A percentile compares a stretch with the other conserved stretches of the same genome.
phyloP scores from a whole-genome alignment of 2,329 filamentous ascomycete species.

The Cladophialophora bantiana region DNA sequence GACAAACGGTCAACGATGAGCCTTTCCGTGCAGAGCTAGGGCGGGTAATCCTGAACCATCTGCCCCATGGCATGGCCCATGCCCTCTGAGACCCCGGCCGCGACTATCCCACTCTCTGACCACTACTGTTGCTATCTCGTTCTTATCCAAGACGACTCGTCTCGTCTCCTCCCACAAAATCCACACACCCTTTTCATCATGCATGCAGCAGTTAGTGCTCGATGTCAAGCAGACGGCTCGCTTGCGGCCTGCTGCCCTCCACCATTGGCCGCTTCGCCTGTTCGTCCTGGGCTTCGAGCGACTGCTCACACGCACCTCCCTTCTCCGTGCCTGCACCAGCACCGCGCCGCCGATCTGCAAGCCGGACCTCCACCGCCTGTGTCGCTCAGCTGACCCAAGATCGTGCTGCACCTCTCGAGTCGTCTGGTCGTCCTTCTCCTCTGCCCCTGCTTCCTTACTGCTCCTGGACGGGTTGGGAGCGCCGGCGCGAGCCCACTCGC shows the following conservation, averaged over 20 bases:
- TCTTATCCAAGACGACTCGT: constrained; percentile 27
- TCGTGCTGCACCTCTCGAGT: constrained; percentile 19
- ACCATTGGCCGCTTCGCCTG: constrained; percentile 25
- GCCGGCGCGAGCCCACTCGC: constrained; percentile 12
- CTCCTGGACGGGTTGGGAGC: constrained; percentile 19
- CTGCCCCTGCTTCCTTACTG: constrained; percentile 18
- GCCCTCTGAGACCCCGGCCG: constrained; percentile 22
- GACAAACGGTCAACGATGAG: constrained; percentile 7
- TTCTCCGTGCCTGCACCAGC: constrained; percentile 27
- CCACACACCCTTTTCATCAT: constrained; percentile 30
- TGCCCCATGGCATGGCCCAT: constrained; percentile 13
- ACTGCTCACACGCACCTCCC: constrained; percentile 15
- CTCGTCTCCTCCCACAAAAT: constrained; percentile 23
- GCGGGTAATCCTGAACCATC: constrained; percentile 3
- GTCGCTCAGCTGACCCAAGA: constrained; percentile 36
- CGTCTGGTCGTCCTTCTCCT: constrained; percentile 11
- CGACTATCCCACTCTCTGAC: constrained; percentile 30
- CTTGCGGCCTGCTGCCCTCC: constrained; percentile 21
- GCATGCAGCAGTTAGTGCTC: constrained; percentile 33
- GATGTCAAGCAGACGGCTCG: constrained; percentile 37
- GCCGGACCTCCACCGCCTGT: constrained; percentile 27
- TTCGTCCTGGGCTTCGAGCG: constrained; percentile 15
- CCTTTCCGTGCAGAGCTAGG: constrained; percentile 2
- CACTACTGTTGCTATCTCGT: constrained; percentile 20
- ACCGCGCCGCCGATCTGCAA: constrained; percentile 28